Percentiles rank a stretch among this genome's conserved stretches.
phyloP scores from a whole-genome alignment of 257 asterid species.

The Lithospermum erythrorhizon region DNA sequence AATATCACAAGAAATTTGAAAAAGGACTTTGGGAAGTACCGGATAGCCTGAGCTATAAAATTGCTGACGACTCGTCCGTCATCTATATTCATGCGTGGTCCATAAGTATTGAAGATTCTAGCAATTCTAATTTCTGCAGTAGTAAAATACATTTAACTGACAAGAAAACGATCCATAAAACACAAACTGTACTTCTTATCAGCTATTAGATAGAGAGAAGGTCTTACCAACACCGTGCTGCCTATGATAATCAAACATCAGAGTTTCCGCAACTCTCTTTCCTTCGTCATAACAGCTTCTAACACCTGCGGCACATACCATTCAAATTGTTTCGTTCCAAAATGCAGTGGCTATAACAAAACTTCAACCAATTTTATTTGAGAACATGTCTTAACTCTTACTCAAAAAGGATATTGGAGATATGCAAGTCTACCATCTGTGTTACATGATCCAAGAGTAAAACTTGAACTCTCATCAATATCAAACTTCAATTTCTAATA shows the following conservation, averaged over 20 bases:
- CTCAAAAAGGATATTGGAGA: background rate
- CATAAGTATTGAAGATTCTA: conserved; percentile 90
- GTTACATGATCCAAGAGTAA: no score
- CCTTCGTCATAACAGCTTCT: conserved; percentile 97
- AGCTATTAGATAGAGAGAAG: conserved; percentile 2
- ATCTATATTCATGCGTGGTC: conserved; percentile 97
- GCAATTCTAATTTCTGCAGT: conserved; percentile 81
- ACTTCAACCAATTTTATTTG: background rate
- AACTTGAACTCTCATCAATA: no score
- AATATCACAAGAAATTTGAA: background rate
- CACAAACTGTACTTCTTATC: background rate
- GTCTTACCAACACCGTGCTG: conserved; percentile 81
- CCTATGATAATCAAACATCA: conserved; percentile 96
- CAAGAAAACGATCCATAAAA: background rate
- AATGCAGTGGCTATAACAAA: background rate
- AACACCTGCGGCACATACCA: conserved; percentile 43
- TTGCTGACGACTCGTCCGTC: conserved; percentile 99
- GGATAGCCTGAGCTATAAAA: conserved; percentile 93
- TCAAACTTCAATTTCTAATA: no score
- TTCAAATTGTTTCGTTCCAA: background rate
- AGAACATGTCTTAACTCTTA: background rate
- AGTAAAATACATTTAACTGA: conserved; percentile 5
- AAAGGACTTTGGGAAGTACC: conserved; percentile 29
- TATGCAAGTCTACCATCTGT: background rate
- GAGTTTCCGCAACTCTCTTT: conserved; percentile 87